Conservation (phyloP, 768 basidiomycete species). For the Auricularia cornea region DNA sequence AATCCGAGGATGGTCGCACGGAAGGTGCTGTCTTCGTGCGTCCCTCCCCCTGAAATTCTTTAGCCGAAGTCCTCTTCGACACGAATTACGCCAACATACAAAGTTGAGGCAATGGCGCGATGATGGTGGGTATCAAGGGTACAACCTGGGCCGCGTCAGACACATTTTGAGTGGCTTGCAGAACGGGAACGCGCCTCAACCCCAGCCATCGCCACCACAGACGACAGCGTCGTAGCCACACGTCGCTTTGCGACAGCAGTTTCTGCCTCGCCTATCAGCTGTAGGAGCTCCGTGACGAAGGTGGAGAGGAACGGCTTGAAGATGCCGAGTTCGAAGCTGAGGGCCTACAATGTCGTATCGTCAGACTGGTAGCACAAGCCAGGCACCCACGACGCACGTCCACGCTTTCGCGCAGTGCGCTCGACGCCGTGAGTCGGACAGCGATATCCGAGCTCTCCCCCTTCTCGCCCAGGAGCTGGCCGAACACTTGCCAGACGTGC, state of each 20-base stretch:
- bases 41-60: slow-evolving; percentile 56
- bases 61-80: no score
- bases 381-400: slow-evolving; percentile 56
- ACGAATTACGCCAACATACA: no score
- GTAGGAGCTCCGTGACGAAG: slow-evolving; percentile 57
- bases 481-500: slow-evolving; percentile 68
- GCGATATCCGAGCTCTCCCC: slow-evolving; percentile 70
- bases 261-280: slow-evolving; percentile 62
- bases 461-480: slow-evolving; percentile 64
- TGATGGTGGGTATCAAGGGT: slow-evolving; percentile 54
- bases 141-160: slow-evolving; percentile 47
- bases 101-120: slow-evolving; percentile 55
- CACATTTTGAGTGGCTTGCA: slow-evolving; percentile 1
- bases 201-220: slow-evolving; percentile 49
- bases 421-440: slow-evolving; percentile 78
- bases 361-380: not conserved
- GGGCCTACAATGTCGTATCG: slow-evolving; percentile 34
- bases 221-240: slow-evolving; percentile 60
- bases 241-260: slow-evolving; percentile 70
- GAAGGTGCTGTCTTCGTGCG: slow-evolving; percentile 62
- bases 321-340: slow-evolving; percentile 49
- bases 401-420: slow-evolving; percentile 71
- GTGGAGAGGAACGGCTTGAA: slow-evolving; percentile 65
- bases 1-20: slow-evolving; percentile 63
- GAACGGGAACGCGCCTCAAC: slow-evolving; percentile 18